A percentile compares a stretch with the other conserved stretches of the same genome.
Conservation (phyloP, 805 yeast genomes). For the Starmerella powellii region DNA sequence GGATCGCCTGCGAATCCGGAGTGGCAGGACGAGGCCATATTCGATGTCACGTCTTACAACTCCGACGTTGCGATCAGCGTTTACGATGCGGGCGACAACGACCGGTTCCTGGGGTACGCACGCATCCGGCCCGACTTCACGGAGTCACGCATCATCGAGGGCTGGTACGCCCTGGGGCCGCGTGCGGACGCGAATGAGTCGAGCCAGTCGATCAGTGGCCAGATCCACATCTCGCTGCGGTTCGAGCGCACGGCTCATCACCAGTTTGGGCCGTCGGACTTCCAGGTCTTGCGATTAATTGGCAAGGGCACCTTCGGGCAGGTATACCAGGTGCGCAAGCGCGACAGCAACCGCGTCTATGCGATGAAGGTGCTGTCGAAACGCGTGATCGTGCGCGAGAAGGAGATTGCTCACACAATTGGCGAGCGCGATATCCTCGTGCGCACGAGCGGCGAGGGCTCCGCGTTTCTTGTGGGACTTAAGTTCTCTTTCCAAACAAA, state of each 20-base stretch:
- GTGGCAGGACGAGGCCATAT: slow-evolving; percentile 88
- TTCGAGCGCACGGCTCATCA: slow-evolving; percentile 58
- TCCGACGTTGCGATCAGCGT: slow-evolving; percentile 83
- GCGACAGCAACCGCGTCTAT: slow-evolving; percentile 78
- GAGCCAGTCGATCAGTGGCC: slow-evolving; percentile 54
- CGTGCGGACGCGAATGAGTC: slow-evolving; percentile 58
- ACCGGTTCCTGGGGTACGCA: slow-evolving; percentile 71
- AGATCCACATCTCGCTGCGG: slow-evolving; percentile 61
- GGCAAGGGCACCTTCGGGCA: slow-evolving; percentile 98
- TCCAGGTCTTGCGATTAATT: slow-evolving; percentile 75
- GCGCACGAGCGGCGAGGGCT: slow-evolving; percentile 74
- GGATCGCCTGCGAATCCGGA: slow-evolving; percentile 44
- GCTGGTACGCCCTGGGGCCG: slow-evolving; percentile 65
- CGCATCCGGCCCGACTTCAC: slow-evolving; percentile 33
- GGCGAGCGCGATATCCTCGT: slow-evolving; percentile 94
- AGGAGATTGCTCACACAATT: slow-evolving; percentile 95
- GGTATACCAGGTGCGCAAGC: slow-evolving; percentile 89
- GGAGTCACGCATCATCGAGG: slow-evolving; percentile 33
- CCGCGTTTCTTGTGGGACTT: slow-evolving; percentile 90
- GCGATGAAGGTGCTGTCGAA: slow-evolving; percentile 96
- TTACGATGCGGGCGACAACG: slow-evolving; percentile 74
- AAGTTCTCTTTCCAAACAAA: slow-evolving; percentile 96
- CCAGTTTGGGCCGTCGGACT: slow-evolving; percentile 79
- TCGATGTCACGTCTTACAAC: slow-evolving; percentile 72
- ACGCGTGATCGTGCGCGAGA: slow-evolving; percentile 89